Conservation (phyloP, 2,329 filamentous ascomycete genomes). For the Aspergillus vadensis region DNA sequence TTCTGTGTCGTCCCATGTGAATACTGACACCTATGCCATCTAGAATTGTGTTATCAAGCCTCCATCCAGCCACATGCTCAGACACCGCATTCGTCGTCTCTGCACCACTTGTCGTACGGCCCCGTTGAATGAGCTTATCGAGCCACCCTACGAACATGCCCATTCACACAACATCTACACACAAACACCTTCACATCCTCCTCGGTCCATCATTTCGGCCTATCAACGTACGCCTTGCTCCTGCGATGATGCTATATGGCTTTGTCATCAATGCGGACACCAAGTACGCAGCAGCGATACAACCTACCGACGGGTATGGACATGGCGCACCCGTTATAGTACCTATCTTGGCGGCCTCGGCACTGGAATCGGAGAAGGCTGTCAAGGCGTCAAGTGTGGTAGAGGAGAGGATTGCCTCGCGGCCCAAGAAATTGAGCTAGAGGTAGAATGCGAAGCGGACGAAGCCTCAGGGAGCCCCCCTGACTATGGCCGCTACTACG, state of each 20-base stretch:
- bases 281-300: slow-evolving; percentile 62
- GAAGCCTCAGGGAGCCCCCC: slow-evolving; percentile 49
- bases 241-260: slow-evolving; percentile 66
- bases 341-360: slow-evolving; percentile 76
- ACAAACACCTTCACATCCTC: slow-evolving; percentile 32
- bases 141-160: slow-evolving; percentile 36
- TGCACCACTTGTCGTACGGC: slow-evolving; percentile 74
- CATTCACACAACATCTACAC: slow-evolving; percentile 17
- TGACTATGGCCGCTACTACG: slow-evolving; percentile 28
- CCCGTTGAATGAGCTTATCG: slow-evolving; percentile 55
- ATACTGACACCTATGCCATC: slow-evolving; percentile 13
- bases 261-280: slow-evolving; percentile 81
- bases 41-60: slow-evolving; percentile 91
- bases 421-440: slow-evolving; percentile 74
- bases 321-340: slow-evolving; percentile 83
- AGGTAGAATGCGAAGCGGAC: slow-evolving; percentile 82
- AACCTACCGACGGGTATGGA: slow-evolving; percentile 72
- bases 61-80: slow-evolving; percentile 66
- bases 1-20: background rate
- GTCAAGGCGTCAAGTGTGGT: slow-evolving; percentile 85
- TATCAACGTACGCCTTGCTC: slow-evolving; percentile 61
- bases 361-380: slow-evolving; percentile 83
- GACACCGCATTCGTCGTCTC: slow-evolving; percentile 76
- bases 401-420: slow-evolving; percentile 76
- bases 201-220: slow-evolving; percentile 47